These are phyloP conservation scores for Fusarium brachygibbosum DNA, from an alignment of 2,329 filamentous ascomycete species.

Conservation along the genomic window DNA sequence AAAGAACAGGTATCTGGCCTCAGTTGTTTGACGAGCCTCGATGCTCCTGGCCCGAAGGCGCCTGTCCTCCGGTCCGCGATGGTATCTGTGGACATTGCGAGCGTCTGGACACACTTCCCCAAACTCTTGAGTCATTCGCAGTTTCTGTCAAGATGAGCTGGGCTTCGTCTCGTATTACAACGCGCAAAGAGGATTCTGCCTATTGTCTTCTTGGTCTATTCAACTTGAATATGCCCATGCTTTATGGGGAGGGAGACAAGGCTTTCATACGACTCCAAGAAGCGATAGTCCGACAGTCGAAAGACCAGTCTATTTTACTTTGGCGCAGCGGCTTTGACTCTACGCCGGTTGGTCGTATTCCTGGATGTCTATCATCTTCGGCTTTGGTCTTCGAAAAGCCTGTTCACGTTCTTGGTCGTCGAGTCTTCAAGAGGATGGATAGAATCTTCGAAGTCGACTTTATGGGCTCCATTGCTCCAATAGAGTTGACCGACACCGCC, in stretches of 20 bases:
- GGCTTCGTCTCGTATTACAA: conserved; percentile 46
- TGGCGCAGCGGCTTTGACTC: conserved; percentile 22
- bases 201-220: conserved; percentile 52
- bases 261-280: conserved; percentile 46
- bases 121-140: conserved; percentile 42
- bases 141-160: conserved; percentile 49
- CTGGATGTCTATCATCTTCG: conserved; percentile 39
- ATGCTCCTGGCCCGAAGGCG: conserved; percentile 26
- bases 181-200: conserved; percentile 49
- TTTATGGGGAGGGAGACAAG: conserved; percentile 50
- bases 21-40: conserved; percentile 39
- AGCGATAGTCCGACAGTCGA: conserved; percentile 43
- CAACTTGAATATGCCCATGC: conserved; percentile 49
- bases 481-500: conserved; percentile 43
- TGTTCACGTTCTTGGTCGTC: conserved; percentile 33
- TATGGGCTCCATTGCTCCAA: conserved; percentile 32
- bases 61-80: conserved; percentile 26
- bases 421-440: conserved; percentile 35
- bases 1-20: conserved; percentile 36
- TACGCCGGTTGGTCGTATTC: not conserved
- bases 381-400: conserved; percentile 28
- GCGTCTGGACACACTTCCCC: conserved; percentile 31
- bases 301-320: conserved; percentile 45
- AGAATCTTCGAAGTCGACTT: conserved; percentile 38
- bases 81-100: conserved; percentile 35